These are phyloP conservation scores for Fraxinus greggii DNA, from an alignment of 305 asterid species.

Conservation along the genomic window DNA sequence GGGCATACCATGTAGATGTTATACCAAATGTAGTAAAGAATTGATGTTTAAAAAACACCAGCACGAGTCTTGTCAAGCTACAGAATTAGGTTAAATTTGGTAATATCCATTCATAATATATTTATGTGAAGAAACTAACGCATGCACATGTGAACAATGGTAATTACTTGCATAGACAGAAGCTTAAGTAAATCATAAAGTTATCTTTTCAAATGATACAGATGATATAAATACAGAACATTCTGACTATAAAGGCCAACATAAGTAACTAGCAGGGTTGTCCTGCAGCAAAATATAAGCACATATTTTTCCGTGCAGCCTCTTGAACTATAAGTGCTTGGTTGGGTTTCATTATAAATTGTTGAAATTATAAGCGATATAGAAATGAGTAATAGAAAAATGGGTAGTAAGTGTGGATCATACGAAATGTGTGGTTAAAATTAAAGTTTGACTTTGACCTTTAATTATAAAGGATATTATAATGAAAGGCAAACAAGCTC, in stretches of 20 bases:
- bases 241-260: background rate
- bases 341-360: background rate
- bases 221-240: background rate
- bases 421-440: background rate
- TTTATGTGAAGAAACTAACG: background rate
- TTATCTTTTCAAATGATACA: background rate
- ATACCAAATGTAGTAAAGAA: conserved; percentile 9
- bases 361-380: background rate
- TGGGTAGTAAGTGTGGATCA: background rate
- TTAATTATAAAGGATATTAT: background rate
- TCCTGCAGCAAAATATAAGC: background rate
- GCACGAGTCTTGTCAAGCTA: conserved; percentile 17
- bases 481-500: background rate
- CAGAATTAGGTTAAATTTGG: conserved; percentile 1
- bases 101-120: background rate
- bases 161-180: background rate
- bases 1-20: background rate
- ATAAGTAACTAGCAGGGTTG: background rate
- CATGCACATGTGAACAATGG: background rate
- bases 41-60: background rate
- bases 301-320: background rate
- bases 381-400: background rate
- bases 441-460: background rate
- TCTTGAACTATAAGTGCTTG: background rate
- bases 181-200: background rate